phyloP scores from a whole-genome alignment of 2,329 filamentous ascomycete species.

The Sarocladium oryzae region DNA sequence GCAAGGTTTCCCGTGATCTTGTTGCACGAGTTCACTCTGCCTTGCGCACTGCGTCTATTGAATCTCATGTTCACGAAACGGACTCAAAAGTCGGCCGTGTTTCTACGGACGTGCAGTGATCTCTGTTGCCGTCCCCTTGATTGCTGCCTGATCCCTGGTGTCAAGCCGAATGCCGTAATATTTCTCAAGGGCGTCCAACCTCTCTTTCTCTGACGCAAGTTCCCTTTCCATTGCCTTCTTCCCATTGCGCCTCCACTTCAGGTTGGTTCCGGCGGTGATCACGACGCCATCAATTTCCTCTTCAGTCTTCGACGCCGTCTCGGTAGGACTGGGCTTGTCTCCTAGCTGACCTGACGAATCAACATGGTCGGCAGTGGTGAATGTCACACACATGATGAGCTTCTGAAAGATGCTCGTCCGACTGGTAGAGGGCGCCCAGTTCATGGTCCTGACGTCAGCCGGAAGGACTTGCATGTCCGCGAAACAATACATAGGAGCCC shows the following conservation, averaged over 20 bases:
- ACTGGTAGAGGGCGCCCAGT: conserved; percentile 26
- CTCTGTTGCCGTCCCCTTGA: conserved; percentile 6
- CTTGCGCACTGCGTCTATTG: too few relatives aligned
- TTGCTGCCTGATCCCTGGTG: conserved; percentile 3
- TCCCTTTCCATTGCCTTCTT: conserved; percentile 1
- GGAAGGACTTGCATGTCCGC: conserved; percentile 34
- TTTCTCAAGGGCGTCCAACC: background rate
- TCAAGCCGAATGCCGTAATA: conserved; percentile 6
- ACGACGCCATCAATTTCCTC: conserved; percentile 9
- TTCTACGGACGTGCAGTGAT: too few relatives aligned
- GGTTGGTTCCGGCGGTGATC: background rate
- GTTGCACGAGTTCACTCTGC: too few relatives aligned
- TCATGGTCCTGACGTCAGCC: conserved; percentile 33
- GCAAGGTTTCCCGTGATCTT: too few relatives aligned
- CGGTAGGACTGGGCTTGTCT: background rate
- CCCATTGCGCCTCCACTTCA: conserved; percentile 8
- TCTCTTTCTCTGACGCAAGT: conserved; percentile 1
- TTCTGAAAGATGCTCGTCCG: conserved; percentile 28
- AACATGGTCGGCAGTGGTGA: conserved; percentile 28
- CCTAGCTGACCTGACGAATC: background rate
- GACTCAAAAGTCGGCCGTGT: too few relatives aligned
- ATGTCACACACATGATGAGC: conserved; percentile 28
- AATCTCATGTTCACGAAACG: too few relatives aligned
- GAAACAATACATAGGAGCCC: conserved; percentile 38
- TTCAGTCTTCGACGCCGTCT: background rate